phyloP scores from a whole-genome alignment of 2,329 filamentous ascomycete species.

The Periconia digitata region DNA sequence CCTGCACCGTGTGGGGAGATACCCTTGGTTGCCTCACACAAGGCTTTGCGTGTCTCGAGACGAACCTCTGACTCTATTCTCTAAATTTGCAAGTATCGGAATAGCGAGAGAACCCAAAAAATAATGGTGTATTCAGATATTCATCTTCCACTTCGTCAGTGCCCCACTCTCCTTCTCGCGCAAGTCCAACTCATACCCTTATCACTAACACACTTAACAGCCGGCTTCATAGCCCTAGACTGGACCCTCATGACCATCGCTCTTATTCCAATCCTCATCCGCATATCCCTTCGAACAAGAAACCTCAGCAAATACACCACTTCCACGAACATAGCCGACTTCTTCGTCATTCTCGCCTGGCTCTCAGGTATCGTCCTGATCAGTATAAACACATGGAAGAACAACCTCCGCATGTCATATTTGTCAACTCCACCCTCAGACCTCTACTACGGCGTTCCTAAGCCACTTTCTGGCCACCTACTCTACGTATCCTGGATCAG shows the following conservation, averaged over 20 bases:
- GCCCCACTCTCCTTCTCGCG: not conserved
- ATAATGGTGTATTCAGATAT: slow-evolving; percentile 25
- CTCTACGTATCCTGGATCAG: slow-evolving; percentile 36
- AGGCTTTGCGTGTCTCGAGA: too few relatives aligned
- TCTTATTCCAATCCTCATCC: slow-evolving; percentile 29
- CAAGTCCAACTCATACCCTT: not conserved
- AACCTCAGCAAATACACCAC: slow-evolving; percentile 13
- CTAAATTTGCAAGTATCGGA: not conserved
- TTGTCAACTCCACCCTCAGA: slow-evolving; percentile 8
- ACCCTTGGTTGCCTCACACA: too few relatives aligned
- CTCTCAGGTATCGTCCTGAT: slow-evolving; percentile 24
- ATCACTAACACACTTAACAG: slow-evolving; percentile 14
- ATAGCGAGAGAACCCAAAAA: slow-evolving; percentile 3
- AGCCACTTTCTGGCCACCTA: slow-evolving; percentile 23
- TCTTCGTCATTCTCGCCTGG: slow-evolving; percentile 27
- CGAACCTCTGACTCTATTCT: not conserved
- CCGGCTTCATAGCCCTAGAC: slow-evolving; percentile 31
- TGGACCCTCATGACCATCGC: slow-evolving; percentile 30
- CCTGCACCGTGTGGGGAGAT: too few relatives aligned
- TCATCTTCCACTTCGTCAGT: slow-evolving; percentile 24
- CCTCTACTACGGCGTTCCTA: slow-evolving; percentile 29
- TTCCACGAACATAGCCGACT: slow-evolving; percentile 22
- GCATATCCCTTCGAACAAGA: slow-evolving; percentile 21
- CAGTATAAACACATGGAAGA: slow-evolving; percentile 34
- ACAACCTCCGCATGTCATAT: slow-evolving; percentile 29